Evolutionary conservation across 805 yeast genomes (phyloP).

Genomic region (Allodekkera sacchari): DNA sequence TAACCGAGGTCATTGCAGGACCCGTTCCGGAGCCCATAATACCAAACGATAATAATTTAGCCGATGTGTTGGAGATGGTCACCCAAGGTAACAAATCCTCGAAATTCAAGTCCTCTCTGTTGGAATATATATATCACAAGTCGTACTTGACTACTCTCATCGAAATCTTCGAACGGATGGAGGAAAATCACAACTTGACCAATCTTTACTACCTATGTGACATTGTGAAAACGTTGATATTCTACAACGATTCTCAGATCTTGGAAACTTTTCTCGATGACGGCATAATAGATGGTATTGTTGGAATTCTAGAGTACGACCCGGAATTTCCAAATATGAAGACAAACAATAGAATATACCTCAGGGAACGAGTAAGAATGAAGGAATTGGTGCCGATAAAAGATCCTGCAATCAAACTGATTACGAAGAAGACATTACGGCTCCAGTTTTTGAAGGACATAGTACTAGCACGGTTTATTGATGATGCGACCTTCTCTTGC

Average conservation of each 20-base stretch:
- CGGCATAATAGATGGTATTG: slow-evolving; percentile 41
- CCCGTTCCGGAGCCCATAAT: slow-evolving; percentile 63
- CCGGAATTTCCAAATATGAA: slow-evolving; percentile 75
- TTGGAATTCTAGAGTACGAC: slow-evolving; percentile 85
- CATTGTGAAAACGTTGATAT: slow-evolving; percentile 59
- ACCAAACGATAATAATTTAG: slow-evolving; percentile 44
- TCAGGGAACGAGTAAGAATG: slow-evolving; percentile 49
- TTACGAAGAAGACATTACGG: slow-evolving; percentile 68
- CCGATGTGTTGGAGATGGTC: slow-evolving; percentile 45
- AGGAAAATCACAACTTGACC: slow-evolving; percentile 39
- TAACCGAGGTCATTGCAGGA: slow-evolving; percentile 72
- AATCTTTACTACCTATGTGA: slow-evolving; percentile 63
- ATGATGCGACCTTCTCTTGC: slow-evolving; percentile 67
- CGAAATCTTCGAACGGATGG: slow-evolving; percentile 47
- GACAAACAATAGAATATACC: slow-evolving; percentile 68
- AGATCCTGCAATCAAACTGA: slow-evolving; percentile 37
- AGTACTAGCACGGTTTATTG: slow-evolving; percentile 71
- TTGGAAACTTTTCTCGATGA: slow-evolving; percentile 52
- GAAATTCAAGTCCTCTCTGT: slow-evolving; percentile 53
- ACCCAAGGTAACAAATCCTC: slow-evolving; percentile 54
- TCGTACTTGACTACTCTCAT: slow-evolving; percentile 48
- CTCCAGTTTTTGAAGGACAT: slow-evolving; percentile 81
- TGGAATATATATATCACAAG: slow-evolving; percentile 43
- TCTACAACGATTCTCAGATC: slow-evolving; percentile 61
- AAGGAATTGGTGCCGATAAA: slow-evolving; percentile 64